Conservation (phyloP, 768 basidiomycete genomes). For the Sistotremastrum niveocremeum region DNA sequence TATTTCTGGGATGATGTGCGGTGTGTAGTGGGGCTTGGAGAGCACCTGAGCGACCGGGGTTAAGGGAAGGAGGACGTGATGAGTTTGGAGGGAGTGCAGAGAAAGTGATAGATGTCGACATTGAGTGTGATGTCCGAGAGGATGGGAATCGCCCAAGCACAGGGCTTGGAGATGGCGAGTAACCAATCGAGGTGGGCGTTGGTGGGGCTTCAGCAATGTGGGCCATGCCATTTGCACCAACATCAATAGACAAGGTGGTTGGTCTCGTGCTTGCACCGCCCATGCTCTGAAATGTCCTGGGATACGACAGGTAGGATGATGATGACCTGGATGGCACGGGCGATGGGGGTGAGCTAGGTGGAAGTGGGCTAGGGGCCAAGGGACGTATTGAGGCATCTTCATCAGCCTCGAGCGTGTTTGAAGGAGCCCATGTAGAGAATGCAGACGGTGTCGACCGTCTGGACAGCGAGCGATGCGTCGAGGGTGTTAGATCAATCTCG, state of each 20-base stretch:
- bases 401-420: conserved; percentile 70
- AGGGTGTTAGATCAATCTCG: background rate
- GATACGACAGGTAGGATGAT: conserved; percentile 70
- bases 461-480: background rate
- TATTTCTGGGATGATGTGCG: conserved; percentile 87
- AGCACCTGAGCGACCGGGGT: conserved; percentile 17
- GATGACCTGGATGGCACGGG: conserved; percentile 77
- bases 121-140: too few relatives aligned
- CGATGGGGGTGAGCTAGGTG: conserved; percentile 78
- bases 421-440: conserved; percentile 70
- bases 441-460: conserved; percentile 44
- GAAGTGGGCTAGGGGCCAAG: conserved; percentile 80
- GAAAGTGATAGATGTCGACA: conserved; percentile 49
- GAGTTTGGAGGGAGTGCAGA: conserved; percentile 48
- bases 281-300: conserved; percentile 70
- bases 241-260: conserved; percentile 85
- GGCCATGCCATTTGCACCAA: conserved; percentile 68
- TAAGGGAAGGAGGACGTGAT: conserved; percentile 30
- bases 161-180: conserved; percentile 1
- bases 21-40: conserved; percentile 84
- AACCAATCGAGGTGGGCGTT: conserved; percentile 31
- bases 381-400: conserved; percentile 91
- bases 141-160: background rate
- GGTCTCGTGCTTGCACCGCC: conserved; percentile 79
- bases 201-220: conserved; percentile 81